Conservation (phyloP, 495 filamentous ascomycete species). For the Platismatia glauca region DNA sequence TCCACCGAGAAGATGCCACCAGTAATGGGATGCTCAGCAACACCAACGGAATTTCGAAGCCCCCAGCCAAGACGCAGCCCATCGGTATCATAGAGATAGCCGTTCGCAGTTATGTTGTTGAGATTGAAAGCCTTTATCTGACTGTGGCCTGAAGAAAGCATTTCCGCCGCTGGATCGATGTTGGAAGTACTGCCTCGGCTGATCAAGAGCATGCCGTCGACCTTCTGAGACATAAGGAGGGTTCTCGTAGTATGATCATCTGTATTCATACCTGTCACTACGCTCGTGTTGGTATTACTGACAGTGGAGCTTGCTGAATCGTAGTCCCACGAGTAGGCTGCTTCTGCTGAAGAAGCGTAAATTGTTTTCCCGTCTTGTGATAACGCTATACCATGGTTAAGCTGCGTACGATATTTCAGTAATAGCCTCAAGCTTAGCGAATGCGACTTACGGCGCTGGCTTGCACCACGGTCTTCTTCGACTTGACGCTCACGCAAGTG, state of each 20-base stretch:
- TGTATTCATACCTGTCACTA: slow-evolving; percentile 52
- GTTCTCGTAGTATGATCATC: slow-evolving; percentile 56
- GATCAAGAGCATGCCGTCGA: slow-evolving; percentile 47
- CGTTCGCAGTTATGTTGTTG: slow-evolving; percentile 30
- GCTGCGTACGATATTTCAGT: slow-evolving; percentile 26
- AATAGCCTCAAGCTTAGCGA: slow-evolving; percentile 8
- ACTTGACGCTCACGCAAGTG: slow-evolving; percentile 39
- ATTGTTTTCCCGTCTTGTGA: slow-evolving; percentile 52
- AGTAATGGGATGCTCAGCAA: slow-evolving; percentile 47
- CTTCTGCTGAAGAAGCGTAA: slow-evolving; percentile 50
- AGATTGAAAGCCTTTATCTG: slow-evolving; percentile 62
- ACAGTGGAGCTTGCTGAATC: slow-evolving; percentile 38
- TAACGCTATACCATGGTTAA: slow-evolving; percentile 61
- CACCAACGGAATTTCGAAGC: slow-evolving; percentile 61
- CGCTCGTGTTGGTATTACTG: slow-evolving; percentile 31
- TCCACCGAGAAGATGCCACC: slow-evolving; percentile 60
- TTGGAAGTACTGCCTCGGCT: slow-evolving; percentile 55
- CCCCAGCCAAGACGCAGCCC: slow-evolving; percentile 62
- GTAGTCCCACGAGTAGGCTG: slow-evolving; percentile 55
- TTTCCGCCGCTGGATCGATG: slow-evolving; percentile 42
- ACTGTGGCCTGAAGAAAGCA: slow-evolving; percentile 44
- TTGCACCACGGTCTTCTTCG: slow-evolving; percentile 33
- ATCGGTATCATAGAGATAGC: slow-evolving; percentile 36
- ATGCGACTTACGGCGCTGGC: slow-evolving; percentile 31
- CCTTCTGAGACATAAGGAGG: slow-evolving; percentile 44